Conservation (phyloP, 2,329 filamentous ascomycete genomes). For the Nemania serpens region DNA sequence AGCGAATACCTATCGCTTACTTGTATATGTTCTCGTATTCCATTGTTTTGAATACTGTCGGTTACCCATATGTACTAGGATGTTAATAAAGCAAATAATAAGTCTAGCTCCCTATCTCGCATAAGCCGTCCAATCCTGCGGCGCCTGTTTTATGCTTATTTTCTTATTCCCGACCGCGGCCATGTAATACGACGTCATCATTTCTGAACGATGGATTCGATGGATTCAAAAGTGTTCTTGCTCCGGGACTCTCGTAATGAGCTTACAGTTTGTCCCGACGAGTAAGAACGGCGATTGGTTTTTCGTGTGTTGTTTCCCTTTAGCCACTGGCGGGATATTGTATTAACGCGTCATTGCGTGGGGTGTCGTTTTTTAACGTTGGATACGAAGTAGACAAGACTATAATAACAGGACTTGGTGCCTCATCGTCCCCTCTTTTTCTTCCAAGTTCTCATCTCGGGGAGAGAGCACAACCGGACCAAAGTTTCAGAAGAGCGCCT, state of each 20-base stretch:
- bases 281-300: not conserved
- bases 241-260: not conserved
- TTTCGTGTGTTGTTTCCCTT: not conserved
- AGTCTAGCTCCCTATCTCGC: no score
- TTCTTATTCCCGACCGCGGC: not conserved
- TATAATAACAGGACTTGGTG: no score
- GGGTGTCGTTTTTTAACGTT: no score
- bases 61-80: no score
- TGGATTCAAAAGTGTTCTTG: not conserved
- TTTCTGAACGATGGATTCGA: not conserved
- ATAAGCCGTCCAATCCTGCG: no score
- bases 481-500: no score
- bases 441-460: no score
- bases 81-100: no score
- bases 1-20: conserved; percentile 1
- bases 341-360: no score
- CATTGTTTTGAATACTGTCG: not conserved
- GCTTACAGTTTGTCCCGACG: not conserved
- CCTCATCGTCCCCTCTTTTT: no score
- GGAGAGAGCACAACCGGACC: no score
- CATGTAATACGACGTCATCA: conserved; percentile 1
- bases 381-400: no score
- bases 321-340: not conserved
- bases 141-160: not conserved
- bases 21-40: not conserved